Conservation (phyloP, 2,329 filamentous ascomycete genomes). For the Sclerotinia subarctica region DNA sequence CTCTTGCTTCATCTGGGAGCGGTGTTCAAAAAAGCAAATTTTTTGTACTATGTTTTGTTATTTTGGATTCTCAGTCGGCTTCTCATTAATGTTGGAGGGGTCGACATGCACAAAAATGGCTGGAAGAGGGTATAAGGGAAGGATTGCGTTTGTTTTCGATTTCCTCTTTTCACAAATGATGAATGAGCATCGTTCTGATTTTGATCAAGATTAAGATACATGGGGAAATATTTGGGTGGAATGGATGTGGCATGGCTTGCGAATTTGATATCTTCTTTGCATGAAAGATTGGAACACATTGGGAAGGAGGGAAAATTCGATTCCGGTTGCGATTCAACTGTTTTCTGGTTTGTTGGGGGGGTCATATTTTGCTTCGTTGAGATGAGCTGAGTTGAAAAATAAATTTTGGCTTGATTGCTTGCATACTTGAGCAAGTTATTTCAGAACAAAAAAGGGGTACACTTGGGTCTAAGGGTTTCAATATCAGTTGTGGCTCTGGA, state of each 20-base stretch:
- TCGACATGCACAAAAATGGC: conserved; percentile 37
- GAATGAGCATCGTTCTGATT: conserved; percentile 1
- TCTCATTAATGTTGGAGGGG: conserved; percentile 27
- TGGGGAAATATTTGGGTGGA: conserved; percentile 12
- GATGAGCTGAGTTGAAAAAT: neutral
- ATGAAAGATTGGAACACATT: conserved; percentile 13
- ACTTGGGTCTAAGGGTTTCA: conserved; percentile 17
- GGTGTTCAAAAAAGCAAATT: conserved; percentile 32
- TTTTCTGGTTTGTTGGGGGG: neutral
- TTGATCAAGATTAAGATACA: neutral
- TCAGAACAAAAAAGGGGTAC: conserved; percentile 10
- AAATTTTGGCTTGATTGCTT: conserved; percentile 8
- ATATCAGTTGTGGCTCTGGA: conserved; percentile 18
- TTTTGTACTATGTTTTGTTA: conserved; percentile 39
- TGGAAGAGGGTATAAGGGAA: conserved; percentile 25
- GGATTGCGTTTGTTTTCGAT: conserved; percentile 22
- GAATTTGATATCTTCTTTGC: conserved; percentile 16
- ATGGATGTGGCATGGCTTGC: conserved; percentile 9
- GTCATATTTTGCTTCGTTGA: neutral
- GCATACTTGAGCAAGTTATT: neutral
- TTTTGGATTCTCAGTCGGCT: conserved; percentile 30
- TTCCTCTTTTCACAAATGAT: conserved; percentile 9
- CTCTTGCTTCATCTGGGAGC: conserved; percentile 20
- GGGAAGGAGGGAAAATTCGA: conserved; percentile 6
- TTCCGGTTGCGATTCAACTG: neutral